Evolutionary conservation across 2,329 filamentous ascomycete species (phyloP).

Genomic region (Fusarium goolgardi): DNA sequence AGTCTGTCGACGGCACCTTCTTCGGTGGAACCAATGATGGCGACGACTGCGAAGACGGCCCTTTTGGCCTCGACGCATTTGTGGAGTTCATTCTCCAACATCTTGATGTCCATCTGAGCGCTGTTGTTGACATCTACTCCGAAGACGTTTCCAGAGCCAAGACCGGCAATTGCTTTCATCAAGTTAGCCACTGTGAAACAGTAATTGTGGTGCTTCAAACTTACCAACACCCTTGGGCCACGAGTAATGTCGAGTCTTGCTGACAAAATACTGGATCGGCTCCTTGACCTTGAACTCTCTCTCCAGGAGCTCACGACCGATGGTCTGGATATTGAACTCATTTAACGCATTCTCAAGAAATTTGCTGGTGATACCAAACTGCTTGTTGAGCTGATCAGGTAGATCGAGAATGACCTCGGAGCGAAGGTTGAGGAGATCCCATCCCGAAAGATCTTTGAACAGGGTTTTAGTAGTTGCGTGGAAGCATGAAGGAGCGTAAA

Average conservation of each 20-base stretch:
- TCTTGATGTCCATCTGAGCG: slow-evolving; percentile 53
- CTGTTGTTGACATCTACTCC: slow-evolving; percentile 55
- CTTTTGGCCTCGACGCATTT: slow-evolving; percentile 47
- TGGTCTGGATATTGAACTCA: slow-evolving; percentile 53
- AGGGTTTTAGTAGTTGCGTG: slow-evolving; percentile 45
- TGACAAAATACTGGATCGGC: slow-evolving; percentile 53
- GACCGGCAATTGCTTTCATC: slow-evolving; percentile 54
- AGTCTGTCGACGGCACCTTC: slow-evolving; percentile 60
- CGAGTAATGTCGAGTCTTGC: slow-evolving; percentile 60
- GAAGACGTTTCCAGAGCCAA: slow-evolving; percentile 57
- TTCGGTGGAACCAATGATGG: slow-evolving; percentile 61
- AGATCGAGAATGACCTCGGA: slow-evolving; percentile 55
- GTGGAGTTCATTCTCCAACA: slow-evolving; percentile 50
- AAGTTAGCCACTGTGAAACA: not conserved
- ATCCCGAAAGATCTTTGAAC: slow-evolving; percentile 53
- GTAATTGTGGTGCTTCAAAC: not conserved
- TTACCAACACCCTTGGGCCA: slow-evolving; percentile 62
- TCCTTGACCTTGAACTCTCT: slow-evolving; percentile 48
- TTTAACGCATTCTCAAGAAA: slow-evolving; percentile 48
- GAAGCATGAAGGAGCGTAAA: slow-evolving; percentile 54
- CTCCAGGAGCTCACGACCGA: slow-evolving; percentile 55
- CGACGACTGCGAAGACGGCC: slow-evolving; percentile 58
- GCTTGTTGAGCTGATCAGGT: slow-evolving; percentile 51
- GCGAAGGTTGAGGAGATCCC: slow-evolving; percentile 60
- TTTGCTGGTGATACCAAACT: slow-evolving; percentile 55